Base-by-base conservation (phyloP, 768 basidiomycete species). In the Phylloporus sp. region DNA sequence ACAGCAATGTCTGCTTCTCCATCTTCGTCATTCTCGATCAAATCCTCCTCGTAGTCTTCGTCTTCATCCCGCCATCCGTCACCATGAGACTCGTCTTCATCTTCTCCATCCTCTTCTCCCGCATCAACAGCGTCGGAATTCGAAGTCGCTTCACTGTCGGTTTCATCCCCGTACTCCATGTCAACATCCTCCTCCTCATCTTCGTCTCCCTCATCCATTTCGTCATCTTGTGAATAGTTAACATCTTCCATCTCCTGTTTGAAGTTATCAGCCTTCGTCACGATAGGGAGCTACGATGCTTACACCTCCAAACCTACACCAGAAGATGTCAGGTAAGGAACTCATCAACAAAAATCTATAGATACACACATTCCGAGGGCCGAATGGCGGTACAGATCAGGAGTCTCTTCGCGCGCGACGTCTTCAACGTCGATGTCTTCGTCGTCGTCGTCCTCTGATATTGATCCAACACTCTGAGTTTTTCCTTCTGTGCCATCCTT, bases 351-450 rank as follows among this genome's bases (percentile, higher is more conserved):
- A 21, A 33, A 50, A 37, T 39, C 21, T 13, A 26, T 11, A 40
- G 27, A 44, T 15, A 73, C 82, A 55, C 59, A 84, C 93, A 98
- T 93, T 52, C 94, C 96, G 29, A 99, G 76, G 9, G 96, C 90
- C 1, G 96, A 98, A 65, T 92, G 93, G 36, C 94, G 85, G 68
- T 98, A 98, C 17, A 98, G 70, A 66, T 98, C 92, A 5, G 91
- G 90, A 1, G 91, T 90, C 62, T 89, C 87, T 62, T 89, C 87
- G 9, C 86, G 78, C 23, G 67, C 76, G 22, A 63, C 67, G 28
- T 72, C 79, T 42, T 76, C 80, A 7, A 70, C 72, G 17, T 77
- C 77, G n/a, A 80, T 80, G 9, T 78, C 81, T 5, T 81, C 80
- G 2, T 72, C 69, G 0, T 72, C 73, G 17, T 78, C 76, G 6